Conservation (phyloP, 257 asterid species). For the Perilla frutescens region DNA sequence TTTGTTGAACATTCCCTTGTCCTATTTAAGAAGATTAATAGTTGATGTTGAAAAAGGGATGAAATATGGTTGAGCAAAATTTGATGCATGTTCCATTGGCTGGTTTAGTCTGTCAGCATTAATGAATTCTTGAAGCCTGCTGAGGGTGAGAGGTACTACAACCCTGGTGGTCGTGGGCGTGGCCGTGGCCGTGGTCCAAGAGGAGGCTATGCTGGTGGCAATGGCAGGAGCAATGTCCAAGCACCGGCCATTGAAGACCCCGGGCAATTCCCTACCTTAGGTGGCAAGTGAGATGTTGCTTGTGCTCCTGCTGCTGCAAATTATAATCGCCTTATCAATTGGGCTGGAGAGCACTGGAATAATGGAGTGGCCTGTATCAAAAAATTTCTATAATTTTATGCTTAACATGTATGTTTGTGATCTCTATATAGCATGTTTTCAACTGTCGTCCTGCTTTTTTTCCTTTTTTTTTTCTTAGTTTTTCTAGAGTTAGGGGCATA, state of each 20-base stretch:
- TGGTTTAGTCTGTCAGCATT: constrained; percentile 72
- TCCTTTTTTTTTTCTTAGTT: too few species aligned
- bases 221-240: constrained; percentile 41
- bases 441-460: too few species aligned
- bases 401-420: too few species aligned
- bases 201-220: constrained; percentile 55
- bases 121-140: constrained; percentile 84
- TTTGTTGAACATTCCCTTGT: too few species aligned
- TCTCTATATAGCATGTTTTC: too few species aligned
- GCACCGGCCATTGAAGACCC: constrained; percentile 83
- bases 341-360: constrained; percentile 35
- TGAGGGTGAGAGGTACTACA: constrained; percentile 63
- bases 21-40: too few species aligned
- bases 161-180: constrained; percentile 66
- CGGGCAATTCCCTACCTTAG: constrained; percentile 81
- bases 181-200: constrained; percentile 73
- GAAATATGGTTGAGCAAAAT: background rate
- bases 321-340: background rate
- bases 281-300: constrained; percentile 61
- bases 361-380: too few species aligned
- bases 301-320: constrained; percentile 27
- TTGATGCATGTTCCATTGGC: constrained; percentile 1
- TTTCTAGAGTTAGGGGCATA: too few species aligned
- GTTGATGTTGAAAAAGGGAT: background rate
- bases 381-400: too few species aligned